Conservation (phyloP, 1,139 yeast species). For the Hansenula lynferdii region DNA sequence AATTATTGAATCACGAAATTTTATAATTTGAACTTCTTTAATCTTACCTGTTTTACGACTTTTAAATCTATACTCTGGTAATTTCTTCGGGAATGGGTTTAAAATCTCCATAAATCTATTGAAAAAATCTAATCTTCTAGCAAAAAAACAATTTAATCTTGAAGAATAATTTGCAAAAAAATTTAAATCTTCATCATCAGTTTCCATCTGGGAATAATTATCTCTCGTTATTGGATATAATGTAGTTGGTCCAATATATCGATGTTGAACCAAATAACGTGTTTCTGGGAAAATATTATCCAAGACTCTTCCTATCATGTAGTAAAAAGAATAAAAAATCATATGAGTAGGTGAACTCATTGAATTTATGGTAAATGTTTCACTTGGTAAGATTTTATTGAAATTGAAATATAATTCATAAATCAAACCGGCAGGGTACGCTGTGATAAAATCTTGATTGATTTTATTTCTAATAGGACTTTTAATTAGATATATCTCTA, state of each 20-base stretch:
- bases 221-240: constrained; percentile 13
- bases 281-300: constrained; percentile 21
- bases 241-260: constrained; percentile 21
- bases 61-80: constrained; percentile 13
- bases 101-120: constrained; percentile 11
- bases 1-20: constrained; percentile 10
- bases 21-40: constrained; percentile 11
- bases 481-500: constrained; percentile 6
- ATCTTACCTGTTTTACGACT: constrained; percentile 16
- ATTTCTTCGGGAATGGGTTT: constrained; percentile 14
- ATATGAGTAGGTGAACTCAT: constrained; percentile 9
- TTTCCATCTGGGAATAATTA: not conserved
- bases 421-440: constrained; percentile 13
- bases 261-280: constrained; percentile 12
- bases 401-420: constrained; percentile 13
- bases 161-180: constrained; percentile 13
- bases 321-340: constrained; percentile 13
- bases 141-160: constrained; percentile 15
- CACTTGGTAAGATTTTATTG: constrained; percentile 15
- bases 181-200: constrained; percentile 6
- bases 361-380: constrained; percentile 8
- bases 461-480: not conserved
- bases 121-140: constrained; percentile 17
- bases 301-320: constrained; percentile 13
- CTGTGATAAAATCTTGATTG: constrained; percentile 7